A percentile compares a stretch with the other conserved stretches of the same genome.
These are phyloP conservation scores for Chlorella sp. DNA, from an alignment of 139 green algal genomes.

Conservation along the genomic window DNA sequence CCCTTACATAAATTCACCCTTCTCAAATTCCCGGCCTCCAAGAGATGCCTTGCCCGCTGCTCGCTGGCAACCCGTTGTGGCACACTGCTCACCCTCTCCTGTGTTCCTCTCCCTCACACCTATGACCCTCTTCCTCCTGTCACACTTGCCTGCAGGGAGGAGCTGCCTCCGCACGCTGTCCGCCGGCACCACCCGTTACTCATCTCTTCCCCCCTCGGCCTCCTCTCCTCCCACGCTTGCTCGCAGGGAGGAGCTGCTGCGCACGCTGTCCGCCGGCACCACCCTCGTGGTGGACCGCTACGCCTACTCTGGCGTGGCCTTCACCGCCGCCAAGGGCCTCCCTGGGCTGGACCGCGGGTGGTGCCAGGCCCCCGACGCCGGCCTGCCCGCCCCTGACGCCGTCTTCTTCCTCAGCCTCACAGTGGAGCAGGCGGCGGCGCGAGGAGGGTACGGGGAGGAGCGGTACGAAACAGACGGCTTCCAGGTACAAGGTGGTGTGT, in stretches of 20 bases:
- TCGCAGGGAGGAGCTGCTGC: conserved; percentile 65
- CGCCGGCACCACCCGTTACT: neutral
- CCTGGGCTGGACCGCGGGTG: conserved; percentile 75
- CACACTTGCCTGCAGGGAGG: no score
- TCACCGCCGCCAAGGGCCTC: conserved; percentile 87
- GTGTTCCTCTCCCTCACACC: no score
- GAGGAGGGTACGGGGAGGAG: conserved; percentile 91
- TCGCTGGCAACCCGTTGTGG: no score
- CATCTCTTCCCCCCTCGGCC: neutral
- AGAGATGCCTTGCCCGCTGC: no score
- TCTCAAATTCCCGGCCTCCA: no score
- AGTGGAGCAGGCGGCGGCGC: conserved; percentile 57
- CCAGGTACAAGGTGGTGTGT: conserved; percentile 51
- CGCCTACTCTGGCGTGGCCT: conserved; percentile 90
- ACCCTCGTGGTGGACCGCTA: conserved; percentile 97
- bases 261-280: conserved; percentile 70
- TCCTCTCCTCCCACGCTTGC: neutral
- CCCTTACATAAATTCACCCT: no score
- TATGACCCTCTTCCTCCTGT: no score
- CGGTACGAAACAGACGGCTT: conserved; percentile 86
- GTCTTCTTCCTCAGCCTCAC: conserved; percentile 84
- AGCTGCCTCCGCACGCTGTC: neutral
- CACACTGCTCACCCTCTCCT: no score
- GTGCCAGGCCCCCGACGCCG: conserved; percentile 78
- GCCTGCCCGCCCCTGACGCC: conserved; percentile 87